These are phyloP conservation scores for Apiospora kogelbergensis DNA, from an alignment of 2,329 filamentous ascomycete genomes.

Conservation along the genomic window DNA sequence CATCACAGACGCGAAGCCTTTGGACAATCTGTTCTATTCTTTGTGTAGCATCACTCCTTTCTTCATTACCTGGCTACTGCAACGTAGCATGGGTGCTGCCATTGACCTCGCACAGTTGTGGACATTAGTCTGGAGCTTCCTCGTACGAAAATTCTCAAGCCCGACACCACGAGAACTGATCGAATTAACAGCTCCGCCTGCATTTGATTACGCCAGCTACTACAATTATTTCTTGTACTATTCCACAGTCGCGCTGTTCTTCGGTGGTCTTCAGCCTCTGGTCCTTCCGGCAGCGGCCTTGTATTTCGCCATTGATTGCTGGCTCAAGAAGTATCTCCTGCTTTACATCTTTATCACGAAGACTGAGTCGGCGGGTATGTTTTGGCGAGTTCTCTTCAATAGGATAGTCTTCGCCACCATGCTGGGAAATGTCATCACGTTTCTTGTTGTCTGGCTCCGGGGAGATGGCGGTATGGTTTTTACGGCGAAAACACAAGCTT, in stretches of 20 bases:
- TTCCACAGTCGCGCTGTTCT: slow-evolving; percentile 82
- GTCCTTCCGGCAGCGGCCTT: slow-evolving; percentile 82
- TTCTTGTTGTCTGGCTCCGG: slow-evolving; percentile 71
- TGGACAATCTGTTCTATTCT: slow-evolving; percentile 64
- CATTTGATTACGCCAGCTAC: slow-evolving; percentile 94
- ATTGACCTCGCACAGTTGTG: slow-evolving; percentile 89
- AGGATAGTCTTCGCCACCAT: slow-evolving; percentile 83
- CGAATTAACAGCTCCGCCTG: slow-evolving; percentile 85
- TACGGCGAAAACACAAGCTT: slow-evolving; percentile 57
- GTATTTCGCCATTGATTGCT: slow-evolving; percentile 85
- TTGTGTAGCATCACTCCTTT: slow-evolving; percentile 84
- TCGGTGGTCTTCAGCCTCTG: slow-evolving; percentile 81
- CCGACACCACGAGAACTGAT: slow-evolving; percentile 88
- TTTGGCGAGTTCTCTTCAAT: slow-evolving; percentile 91
- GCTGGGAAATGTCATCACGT: slow-evolving; percentile 76
- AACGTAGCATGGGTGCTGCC: slow-evolving; percentile 91
- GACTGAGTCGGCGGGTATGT: slow-evolving; percentile 90
- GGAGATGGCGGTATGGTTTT: slow-evolving; percentile 48
- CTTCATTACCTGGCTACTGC: slow-evolving; percentile 91
- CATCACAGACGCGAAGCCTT: slow-evolving; percentile 64
- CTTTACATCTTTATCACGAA: slow-evolving; percentile 97
- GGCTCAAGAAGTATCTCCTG: slow-evolving; percentile 91
- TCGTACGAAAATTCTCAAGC: slow-evolving; percentile 78
- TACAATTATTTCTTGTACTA: slow-evolving; percentile 99
- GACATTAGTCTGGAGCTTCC: slow-evolving; percentile 80